Evolutionary conservation across 2,329 filamentous ascomycete species (phyloP).

Genomic region (Trichoderma atrobrunneum): DNA sequence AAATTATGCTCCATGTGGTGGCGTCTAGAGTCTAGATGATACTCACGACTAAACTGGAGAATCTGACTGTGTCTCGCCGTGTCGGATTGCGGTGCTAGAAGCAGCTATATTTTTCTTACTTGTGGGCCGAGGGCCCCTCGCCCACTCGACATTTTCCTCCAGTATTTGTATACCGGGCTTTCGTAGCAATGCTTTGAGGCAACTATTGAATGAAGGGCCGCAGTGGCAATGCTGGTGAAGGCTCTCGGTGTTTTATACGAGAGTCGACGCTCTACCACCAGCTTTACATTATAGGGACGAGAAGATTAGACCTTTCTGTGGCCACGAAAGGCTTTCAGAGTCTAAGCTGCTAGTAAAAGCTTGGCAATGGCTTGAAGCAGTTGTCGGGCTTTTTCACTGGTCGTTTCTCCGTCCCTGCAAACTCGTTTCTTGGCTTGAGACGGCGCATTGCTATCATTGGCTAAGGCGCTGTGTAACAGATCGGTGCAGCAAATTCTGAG

Average conservation of each 20-base stretch:
- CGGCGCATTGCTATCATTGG: neutral
- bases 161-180: neutral
- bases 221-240: neutral
- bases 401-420: neutral
- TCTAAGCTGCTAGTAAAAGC: neutral
- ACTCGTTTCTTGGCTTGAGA: neutral
- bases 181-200: neutral
- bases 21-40: slow-evolving; percentile 3
- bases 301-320: neutral
- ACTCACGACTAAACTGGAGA: neutral
- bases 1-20: neutral
- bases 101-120: neutral
- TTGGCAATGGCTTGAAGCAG: neutral
- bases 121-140: neutral
- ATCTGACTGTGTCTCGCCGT: neutral
- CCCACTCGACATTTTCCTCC: neutral
- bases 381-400: neutral
- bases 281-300: neutral
- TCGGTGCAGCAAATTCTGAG: neutral
- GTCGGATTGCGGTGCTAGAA: neutral
- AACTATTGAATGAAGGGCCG: neutral
- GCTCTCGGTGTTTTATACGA: neutral
- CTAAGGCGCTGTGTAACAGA: neutral
- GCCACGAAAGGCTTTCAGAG: neutral
- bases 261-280: neutral